Percentiles rank a stretch among this genome's conserved stretches.
Conservation (phyloP, 352 stramenopile genomes). For the Phytophthora litchii region DNA sequence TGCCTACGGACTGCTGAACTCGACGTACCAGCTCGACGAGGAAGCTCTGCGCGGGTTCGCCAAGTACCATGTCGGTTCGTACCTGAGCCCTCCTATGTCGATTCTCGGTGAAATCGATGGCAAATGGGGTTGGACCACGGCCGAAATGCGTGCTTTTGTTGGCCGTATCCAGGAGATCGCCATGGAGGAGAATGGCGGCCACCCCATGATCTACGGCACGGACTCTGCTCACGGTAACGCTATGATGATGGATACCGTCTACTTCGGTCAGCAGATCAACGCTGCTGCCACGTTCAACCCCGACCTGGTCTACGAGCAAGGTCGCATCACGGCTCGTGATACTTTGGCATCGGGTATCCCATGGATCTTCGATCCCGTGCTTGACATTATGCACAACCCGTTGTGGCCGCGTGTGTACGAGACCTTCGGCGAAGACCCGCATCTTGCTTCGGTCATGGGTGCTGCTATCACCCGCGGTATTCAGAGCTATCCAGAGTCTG, state of each 20-base stretch:
- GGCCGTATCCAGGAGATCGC: slow-evolving; percentile 75
- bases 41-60: slow-evolving; percentile 60
- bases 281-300: slow-evolving; percentile 87
- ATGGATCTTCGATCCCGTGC: slow-evolving; percentile 89
- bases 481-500: slow-evolving; percentile 56
- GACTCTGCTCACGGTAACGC: slow-evolving; percentile 89
- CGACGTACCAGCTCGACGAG: slow-evolving; percentile 57
- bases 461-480: slow-evolving; percentile 71
- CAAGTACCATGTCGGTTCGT: slow-evolving; percentile 80
- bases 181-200: slow-evolving; percentile 55
- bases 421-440: slow-evolving; percentile 91
- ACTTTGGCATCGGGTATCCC: slow-evolving; percentile 79
- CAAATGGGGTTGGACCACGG: slow-evolving; percentile 40
- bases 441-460: slow-evolving; percentile 74
- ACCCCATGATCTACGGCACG: slow-evolving; percentile 83
- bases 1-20: slow-evolving; percentile 61
- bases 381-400: slow-evolving; percentile 80
- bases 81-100: slow-evolving; percentile 68
- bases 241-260: slow-evolving; percentile 72
- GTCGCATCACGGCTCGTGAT: slow-evolving; percentile 43
- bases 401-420: slow-evolving; percentile 89
- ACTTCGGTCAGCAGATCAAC: slow-evolving; percentile 88
- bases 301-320: slow-evolving; percentile 61
- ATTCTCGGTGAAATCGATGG: slow-evolving; percentile 12
- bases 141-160: slow-evolving; percentile 68